Evolutionary conservation across 306 rosid species (phyloP), one percentile per base, ranked within the genome.

Genomic region (Cicer arietinum): DNA sequence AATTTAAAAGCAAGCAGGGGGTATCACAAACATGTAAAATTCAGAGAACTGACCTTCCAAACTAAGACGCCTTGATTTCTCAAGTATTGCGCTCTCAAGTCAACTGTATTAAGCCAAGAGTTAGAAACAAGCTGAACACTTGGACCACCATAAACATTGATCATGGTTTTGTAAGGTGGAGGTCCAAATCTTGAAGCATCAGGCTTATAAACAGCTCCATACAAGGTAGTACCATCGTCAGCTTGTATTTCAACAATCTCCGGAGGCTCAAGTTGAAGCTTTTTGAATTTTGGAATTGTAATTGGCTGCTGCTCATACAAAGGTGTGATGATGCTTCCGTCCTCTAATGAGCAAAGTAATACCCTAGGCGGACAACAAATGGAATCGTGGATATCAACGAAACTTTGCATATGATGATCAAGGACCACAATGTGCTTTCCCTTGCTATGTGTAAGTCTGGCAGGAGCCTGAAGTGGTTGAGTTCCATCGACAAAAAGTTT

Each of bases 81-180:
- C 61, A 94, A 86, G 71, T 81, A 94, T 73, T 94, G 99, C 0
- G 97, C 96, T 85, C 94, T 89, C 93, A 94, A 85, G 83, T 94
- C 97, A 70, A 94, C 95, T 6, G 91, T 88, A 79, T 83, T 87
- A 46, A 80, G 76, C 99, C 99, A 94, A 56, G 93, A 94, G 87
- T 92, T 80, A 78, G 75, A 78, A 18, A 94, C 93, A 59, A 90
- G 89, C 86, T 94, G 99, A 66, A 92, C 96, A 37, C 95, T 35
- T 8, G 99, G 99, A 67, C 99, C 97, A 40, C 99, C 99, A 77
- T 94, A 94, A 68, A 94, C 91, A 35, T 79, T 89, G 85, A 94
- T 89, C 89, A 94, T 84, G 16, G 97, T 90, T 85, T 85, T 92
- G 80, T 94, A 94, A 13, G 99, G 99, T 0, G 99, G 99, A 59